A percentile compares a stretch with the other conserved stretches of the same genome.
Conservation (phyloP, 257 asterid species). For the Solanum phureja region DNA sequence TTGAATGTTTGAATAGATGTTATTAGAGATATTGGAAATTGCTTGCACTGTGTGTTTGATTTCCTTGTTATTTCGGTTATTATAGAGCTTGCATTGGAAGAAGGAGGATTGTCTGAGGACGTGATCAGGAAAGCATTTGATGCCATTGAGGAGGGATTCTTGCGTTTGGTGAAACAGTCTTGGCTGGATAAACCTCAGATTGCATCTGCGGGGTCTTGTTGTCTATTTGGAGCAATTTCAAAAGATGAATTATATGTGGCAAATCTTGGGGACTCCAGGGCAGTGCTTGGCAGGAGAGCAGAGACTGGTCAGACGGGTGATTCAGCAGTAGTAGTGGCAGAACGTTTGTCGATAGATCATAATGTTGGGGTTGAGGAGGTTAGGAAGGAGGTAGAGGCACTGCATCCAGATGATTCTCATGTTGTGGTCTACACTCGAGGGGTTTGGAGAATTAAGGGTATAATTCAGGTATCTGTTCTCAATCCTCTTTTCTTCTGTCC, state of each 20-base stretch:
- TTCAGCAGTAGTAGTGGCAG: constrained; percentile 17
- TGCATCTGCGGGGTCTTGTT: constrained; percentile 31
- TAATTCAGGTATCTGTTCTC: constrained; percentile 21
- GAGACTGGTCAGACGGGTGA: neutral
- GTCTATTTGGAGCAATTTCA: constrained; percentile 27
- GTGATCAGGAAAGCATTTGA: constrained; percentile 26
- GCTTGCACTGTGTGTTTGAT: neutral
- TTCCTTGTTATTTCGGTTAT: neutral
- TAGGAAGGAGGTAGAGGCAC: constrained; percentile 33
- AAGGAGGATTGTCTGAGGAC: constrained; percentile 31
- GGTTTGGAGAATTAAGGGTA: constrained; percentile 39
- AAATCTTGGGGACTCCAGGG: constrained; percentile 36
- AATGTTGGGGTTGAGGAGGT: constrained; percentile 31
- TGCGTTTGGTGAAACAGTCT: constrained; percentile 19
- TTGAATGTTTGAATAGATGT: neutral
- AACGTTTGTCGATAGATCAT: constrained; percentile 28
- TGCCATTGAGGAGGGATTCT: constrained; percentile 27
- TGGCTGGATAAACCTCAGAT: constrained; percentile 29
- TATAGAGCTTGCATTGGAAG: constrained; percentile 20
- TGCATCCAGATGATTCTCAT: constrained; percentile 36
- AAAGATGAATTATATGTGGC: constrained; percentile 26
- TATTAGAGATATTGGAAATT: neutral
- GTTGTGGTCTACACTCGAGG: constrained; percentile 26
- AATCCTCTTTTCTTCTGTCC: neutral
- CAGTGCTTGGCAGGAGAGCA: constrained; percentile 25